A percentile compares a stretch with the other conserved stretches of the same genome.
phyloP scores from a whole-genome alignment of 2,329 filamentous ascomycete genomes.

The Paramyrothecium roridum region DNA sequence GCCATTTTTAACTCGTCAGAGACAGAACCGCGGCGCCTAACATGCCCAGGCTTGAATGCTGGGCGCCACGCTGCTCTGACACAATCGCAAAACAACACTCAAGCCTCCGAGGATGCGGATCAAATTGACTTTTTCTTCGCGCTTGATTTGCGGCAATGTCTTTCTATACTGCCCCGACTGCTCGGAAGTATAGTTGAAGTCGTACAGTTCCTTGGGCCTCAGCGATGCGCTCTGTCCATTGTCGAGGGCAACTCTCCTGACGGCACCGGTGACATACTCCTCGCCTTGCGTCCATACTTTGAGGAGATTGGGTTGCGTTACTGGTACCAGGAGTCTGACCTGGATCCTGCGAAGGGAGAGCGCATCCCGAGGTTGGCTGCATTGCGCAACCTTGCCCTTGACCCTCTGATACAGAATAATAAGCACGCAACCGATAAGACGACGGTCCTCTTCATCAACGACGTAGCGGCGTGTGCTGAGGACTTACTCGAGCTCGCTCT shows the following conservation, averaged over 20 bases:
- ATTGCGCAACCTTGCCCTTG: conserved; percentile 50
- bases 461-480: conserved; percentile 49
- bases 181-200: conserved; percentile 49
- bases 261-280: conserved; percentile 49
- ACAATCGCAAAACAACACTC: background rate
- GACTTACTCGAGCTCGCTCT: conserved; percentile 55
- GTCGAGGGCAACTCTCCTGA: conserved; percentile 54
- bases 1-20: conserved; percentile 23
- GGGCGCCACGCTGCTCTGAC: conserved; percentile 17
- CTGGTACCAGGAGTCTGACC: conserved; percentile 35
- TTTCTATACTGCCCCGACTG: conserved; percentile 43
- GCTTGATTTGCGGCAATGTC: conserved; percentile 45
- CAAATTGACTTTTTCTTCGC: conserved; percentile 46
- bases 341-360: conserved; percentile 38
- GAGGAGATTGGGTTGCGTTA: conserved; percentile 35
- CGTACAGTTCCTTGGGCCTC: conserved; percentile 45
- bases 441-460: conserved; percentile 51
- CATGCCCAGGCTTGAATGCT: conserved; percentile 21
- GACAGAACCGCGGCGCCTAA: conserved; percentile 15
- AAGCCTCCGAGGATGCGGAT: background rate
- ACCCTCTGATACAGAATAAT: conserved; percentile 34
- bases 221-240: conserved; percentile 50
- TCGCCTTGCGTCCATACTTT: conserved; percentile 34
- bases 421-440: conserved; percentile 27
- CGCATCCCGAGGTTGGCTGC: conserved; percentile 45